Base-by-base conservation (phyloP, 192 early-diverging fungal genomes). In the Mortierella alpina region DNA sequence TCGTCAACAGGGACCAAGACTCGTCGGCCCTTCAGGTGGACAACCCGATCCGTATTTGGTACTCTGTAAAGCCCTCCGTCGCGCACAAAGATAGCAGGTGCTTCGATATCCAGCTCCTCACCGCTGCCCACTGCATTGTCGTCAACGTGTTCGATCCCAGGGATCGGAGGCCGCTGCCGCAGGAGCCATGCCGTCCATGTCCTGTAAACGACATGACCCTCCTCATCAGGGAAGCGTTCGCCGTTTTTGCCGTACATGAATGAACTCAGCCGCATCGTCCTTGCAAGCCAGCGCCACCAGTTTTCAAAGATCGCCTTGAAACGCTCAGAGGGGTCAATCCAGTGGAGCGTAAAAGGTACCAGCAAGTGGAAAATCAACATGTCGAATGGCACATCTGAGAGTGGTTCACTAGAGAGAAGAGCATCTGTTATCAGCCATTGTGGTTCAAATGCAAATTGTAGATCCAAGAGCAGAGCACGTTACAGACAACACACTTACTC, bases 1-100 rank as follows among this genome's bases (percentile, higher is more conserved):
- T 80, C 85, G 40, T 92, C 90, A 12, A 94, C 86, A 13, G 92
- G 95, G 10, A 98, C 88, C 50, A 98, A 81, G 90, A 98, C 95
- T 45, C 86, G 80, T 6, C 92, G 86, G 13, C 91, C 90, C 18
- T 92, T 93, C 53, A 95, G 88, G 5, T 98, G 89, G 23, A 94
- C 90, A 17, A 97, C 89, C 7, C 90, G 91, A 72, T 99, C 96
- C 39, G 89, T 82, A 31, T 93, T 92, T 4, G 98, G 98, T 6
- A 92, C 97, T 18, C 97, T 90, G 67, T 95, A 75, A 70, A 92
- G 89, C 17, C 87, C 84, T 7, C 86, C 95, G 75, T 90, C 85
- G 7, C 85, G 86, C 41, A 80, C 83, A 74, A 93, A 93, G n/a
- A 63, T 76, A 11, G 90, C 87, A 2, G 89, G 83, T 6, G 84